Conservation (phyloP, 345 rosid genomes). For the Dipteronia sinensis region DNA sequence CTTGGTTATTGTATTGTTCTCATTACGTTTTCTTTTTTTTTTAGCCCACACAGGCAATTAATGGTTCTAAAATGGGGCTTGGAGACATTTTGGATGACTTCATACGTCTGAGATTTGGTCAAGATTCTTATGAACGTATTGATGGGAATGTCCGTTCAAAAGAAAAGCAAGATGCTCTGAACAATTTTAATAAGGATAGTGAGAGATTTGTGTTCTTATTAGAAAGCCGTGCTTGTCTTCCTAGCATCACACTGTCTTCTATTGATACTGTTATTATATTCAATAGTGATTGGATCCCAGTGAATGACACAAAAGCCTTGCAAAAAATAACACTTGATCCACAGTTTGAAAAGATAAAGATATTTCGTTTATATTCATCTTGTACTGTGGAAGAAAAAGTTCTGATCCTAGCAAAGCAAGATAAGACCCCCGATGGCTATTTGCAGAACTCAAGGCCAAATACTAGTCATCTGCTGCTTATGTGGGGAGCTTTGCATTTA, state of each 20-base stretch:
- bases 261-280: slow-evolving; percentile 73
- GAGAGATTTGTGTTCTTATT: slow-evolving; percentile 75
- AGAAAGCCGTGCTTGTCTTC: slow-evolving; percentile 81
- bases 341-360: slow-evolving; percentile 51
- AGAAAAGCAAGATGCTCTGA: slow-evolving; percentile 56
- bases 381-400: slow-evolving; percentile 80
- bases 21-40: slow-evolving; percentile 7
- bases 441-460: slow-evolving; percentile 44
- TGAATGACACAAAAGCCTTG: slow-evolving; percentile 64
- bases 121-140: slow-evolving; percentile 74
- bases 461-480: slow-evolving; percentile 62
- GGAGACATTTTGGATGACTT: slow-evolving; percentile 91
- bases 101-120: slow-evolving; percentile 72
- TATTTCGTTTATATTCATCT: slow-evolving; percentile 75
- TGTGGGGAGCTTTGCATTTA: slow-evolving; percentile 79
- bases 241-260: slow-evolving; percentile 68
- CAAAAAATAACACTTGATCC: slow-evolving; percentile 76
- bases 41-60: slow-evolving; percentile 48
- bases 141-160: slow-evolving; percentile 50
- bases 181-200: slow-evolving; percentile 68
- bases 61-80: slow-evolving; percentile 52
- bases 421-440: slow-evolving; percentile 42
- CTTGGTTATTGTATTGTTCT: slow-evolving; percentile 15
- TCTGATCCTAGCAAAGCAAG: slow-evolving; percentile 68
- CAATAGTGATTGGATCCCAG: slow-evolving; percentile 78